phyloP scores from a whole-genome alignment of 805 yeast species.

The Scheffersomyces amazonensis region DNA sequence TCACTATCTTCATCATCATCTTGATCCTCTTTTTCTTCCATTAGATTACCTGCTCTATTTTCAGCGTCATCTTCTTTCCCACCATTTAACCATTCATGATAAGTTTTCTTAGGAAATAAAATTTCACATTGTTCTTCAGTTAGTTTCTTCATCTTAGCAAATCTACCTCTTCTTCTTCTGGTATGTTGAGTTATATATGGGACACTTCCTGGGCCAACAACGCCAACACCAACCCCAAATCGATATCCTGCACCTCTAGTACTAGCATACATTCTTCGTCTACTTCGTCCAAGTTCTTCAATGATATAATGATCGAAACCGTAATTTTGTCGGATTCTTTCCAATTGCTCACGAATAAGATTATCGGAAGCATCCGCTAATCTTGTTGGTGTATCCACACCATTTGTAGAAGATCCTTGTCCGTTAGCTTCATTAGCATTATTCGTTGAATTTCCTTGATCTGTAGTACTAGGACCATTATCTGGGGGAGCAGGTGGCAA shows the following conservation, averaged over 20 bases:
- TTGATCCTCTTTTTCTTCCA: slow-evolving; percentile 15
- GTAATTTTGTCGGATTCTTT: slow-evolving; percentile 31
- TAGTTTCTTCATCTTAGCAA: slow-evolving; percentile 47
- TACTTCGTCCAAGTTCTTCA: slow-evolving; percentile 21
- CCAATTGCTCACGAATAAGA: slow-evolving; percentile 34
- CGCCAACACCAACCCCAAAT: slow-evolving; percentile 5
- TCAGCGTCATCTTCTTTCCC: slow-evolving; percentile 52
- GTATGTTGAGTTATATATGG: slow-evolving; percentile 10
- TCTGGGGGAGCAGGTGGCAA: neutral
- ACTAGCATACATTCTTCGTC: slow-evolving; percentile 12
- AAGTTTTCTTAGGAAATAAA: slow-evolving; percentile 57
- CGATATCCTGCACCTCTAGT: neutral
- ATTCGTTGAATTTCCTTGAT: slow-evolving; percentile 1
- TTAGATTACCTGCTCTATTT: slow-evolving; percentile 43
- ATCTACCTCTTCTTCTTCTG: slow-evolving; percentile 38
- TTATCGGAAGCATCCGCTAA: slow-evolving; percentile 5
- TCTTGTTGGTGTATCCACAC: neutral
- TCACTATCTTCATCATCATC: slow-evolving; percentile 1
- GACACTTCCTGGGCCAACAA: neutral
- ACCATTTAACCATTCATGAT: slow-evolving; percentile 58
- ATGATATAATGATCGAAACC: slow-evolving; percentile 26
- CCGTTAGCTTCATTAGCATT: neutral
- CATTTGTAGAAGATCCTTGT: neutral
- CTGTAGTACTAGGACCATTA: neutral
- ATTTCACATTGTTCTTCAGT: slow-evolving; percentile 57